phyloP scores from a whole-genome alignment of 75 land plant genomes.

The Sequoiadendron giganteum region DNA sequence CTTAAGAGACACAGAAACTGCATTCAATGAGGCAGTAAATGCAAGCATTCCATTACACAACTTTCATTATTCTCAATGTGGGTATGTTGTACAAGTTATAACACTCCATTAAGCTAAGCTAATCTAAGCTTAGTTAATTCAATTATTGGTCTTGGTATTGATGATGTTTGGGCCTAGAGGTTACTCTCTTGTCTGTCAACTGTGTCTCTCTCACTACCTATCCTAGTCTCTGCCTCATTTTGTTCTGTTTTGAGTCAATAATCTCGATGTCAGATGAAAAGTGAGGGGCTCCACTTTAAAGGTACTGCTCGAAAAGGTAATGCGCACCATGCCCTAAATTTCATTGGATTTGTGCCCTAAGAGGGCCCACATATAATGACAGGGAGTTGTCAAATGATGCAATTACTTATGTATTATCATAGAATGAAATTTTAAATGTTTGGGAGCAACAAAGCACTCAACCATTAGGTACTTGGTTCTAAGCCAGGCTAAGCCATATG shows the following conservation, averaged over 20 bases:
- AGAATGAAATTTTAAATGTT: no score
- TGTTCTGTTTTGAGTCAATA: background rate
- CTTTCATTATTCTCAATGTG: background rate
- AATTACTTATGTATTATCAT: no score
- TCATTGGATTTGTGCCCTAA: no score
- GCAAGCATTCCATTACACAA: background rate
- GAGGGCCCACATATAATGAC: no score
- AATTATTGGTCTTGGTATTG: background rate
- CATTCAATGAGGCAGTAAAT: constrained; percentile 3
- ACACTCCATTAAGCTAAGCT: background rate
- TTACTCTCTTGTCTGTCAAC: background rate
- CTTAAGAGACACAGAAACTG: background rate
- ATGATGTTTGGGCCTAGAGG: background rate
- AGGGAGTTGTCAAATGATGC: no score
- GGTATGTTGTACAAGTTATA: background rate
- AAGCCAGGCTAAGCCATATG: no score
- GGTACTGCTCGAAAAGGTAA: no score
- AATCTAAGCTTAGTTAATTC: background rate
- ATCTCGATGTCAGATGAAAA: background rate
- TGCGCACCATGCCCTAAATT: no score
- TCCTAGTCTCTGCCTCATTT: background rate
- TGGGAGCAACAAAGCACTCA: no score
- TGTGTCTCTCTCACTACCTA: background rate
- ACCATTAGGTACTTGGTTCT: no score
- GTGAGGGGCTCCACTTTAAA: background rate